phyloP scores from a whole-genome alignment of 2,329 filamentous ascomycete genomes.

The Alternaria sp. region DNA sequence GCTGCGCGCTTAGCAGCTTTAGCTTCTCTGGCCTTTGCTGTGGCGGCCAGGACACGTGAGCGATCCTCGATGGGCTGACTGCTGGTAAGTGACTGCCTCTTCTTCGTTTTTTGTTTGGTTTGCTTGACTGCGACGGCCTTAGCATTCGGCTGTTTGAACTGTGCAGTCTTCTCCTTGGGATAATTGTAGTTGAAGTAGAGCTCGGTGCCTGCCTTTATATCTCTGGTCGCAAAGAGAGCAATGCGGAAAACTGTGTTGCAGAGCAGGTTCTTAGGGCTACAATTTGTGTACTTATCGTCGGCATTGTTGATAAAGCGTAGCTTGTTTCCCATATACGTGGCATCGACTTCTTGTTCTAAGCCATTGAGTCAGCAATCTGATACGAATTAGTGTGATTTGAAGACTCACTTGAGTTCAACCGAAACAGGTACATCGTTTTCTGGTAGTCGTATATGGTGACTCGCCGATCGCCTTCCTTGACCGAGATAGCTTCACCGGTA shows the following conservation, averaged over 20 bases:
- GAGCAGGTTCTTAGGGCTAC: conserved; percentile 72
- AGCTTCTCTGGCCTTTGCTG: conserved; percentile 24
- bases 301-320: conserved; percentile 86
- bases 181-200: conserved; percentile 81
- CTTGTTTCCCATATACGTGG: conserved; percentile 79
- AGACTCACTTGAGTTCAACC: conserved; percentile 56
- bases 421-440: conserved; percentile 69
- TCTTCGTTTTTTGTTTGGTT: conserved; percentile 14
- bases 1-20: conserved; percentile 21
- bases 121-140: conserved; percentile 23
- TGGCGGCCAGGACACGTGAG: conserved; percentile 3
- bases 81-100: conserved; percentile 6
- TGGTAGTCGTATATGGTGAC: conserved; percentile 70
- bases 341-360: conserved; percentile 67
- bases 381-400: neutral
- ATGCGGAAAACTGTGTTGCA: conserved; percentile 79
- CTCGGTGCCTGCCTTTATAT: conserved; percentile 76
- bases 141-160: conserved; percentile 34
- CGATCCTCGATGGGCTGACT: conserved; percentile 1
- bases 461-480: conserved; percentile 73
- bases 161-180: conserved; percentile 25
- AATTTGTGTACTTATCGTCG: conserved; percentile 62
- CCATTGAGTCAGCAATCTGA: conserved; percentile 11
- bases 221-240: conserved; percentile 72
- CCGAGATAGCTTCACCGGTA: conserved; percentile 77